Percentiles rank a stretch among this genome's conserved stretches.
These are phyloP conservation scores for Vinca minor DNA, from an alignment of 257 asterid species.

Conservation along the genomic window DNA sequence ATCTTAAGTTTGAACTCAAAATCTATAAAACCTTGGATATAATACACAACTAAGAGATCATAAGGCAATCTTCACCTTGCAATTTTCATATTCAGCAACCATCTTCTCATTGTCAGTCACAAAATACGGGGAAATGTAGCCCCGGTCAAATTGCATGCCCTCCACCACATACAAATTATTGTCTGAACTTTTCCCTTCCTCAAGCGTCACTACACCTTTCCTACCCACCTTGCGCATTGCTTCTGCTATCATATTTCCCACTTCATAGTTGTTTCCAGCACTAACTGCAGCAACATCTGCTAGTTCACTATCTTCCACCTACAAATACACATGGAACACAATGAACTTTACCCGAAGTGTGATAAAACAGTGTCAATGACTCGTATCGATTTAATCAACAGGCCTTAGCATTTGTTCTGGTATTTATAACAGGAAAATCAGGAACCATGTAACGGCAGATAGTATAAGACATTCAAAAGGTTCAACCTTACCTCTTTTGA, in stretches of 20 bases:
- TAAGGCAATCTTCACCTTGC: slow-evolving; percentile 21
- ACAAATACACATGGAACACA: neutral
- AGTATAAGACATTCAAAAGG: neutral
- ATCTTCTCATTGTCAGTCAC: slow-evolving; percentile 36
- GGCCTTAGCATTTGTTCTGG: neutral
- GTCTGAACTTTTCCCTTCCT: slow-evolving; percentile 32
- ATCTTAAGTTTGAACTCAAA: neutral
- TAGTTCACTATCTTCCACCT: slow-evolving; percentile 37
- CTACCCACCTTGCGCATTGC: slow-evolving; percentile 36
- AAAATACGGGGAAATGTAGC: slow-evolving; percentile 38
- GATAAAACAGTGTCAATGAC: neutral
- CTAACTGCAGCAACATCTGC: slow-evolving; percentile 40
- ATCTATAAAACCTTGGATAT: neutral
- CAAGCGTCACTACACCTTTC: slow-evolving; percentile 37
- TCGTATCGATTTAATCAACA: neutral
- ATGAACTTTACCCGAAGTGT: neutral
- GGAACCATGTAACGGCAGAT: neutral
- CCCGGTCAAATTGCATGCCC: slow-evolving; percentile 41
- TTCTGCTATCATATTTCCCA: slow-evolving; percentile 37
- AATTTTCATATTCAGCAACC: slow-evolving; percentile 35
- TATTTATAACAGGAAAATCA: neutral
- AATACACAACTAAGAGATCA: neutral
- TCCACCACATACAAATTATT: slow-evolving; percentile 28
- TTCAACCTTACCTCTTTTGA: slow-evolving; percentile 40
- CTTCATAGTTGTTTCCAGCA: slow-evolving; percentile 36